Percentiles rank a stretch among this genome's conserved stretches.
Evolutionary conservation across 768 basidiomycete species (phyloP).

Genomic region (Tricholoma matsutake): DNA sequence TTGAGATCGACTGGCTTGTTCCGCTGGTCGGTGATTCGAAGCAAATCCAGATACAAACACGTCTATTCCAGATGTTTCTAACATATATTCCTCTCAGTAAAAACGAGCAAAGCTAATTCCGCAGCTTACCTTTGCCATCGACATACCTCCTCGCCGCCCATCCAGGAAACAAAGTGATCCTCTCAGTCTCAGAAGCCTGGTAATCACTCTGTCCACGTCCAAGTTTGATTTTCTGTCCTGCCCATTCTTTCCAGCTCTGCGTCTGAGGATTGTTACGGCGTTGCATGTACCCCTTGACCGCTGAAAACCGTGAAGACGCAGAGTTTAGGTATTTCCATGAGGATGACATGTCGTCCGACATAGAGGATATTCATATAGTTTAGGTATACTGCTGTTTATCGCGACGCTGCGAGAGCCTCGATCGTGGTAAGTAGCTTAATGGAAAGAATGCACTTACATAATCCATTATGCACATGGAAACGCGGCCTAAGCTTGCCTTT

Average conservation of each 20-base stretch:
- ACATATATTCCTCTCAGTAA: neutral
- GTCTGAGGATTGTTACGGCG: slow-evolving; percentile 16
- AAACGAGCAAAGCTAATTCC: slow-evolving; percentile 11
- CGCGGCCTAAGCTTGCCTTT: too few species aligned
- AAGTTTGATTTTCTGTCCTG: slow-evolving; percentile 50
- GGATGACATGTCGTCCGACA: slow-evolving; percentile 37
- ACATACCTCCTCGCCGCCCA: slow-evolving; percentile 66
- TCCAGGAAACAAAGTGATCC: slow-evolving; percentile 69
- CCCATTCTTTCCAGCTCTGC: slow-evolving; percentile 62
- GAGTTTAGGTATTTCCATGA: slow-evolving; percentile 32
- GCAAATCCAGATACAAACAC: slow-evolving; percentile 80
- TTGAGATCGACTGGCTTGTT: slow-evolving; percentile 68
- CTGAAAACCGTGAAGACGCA: slow-evolving; percentile 31
- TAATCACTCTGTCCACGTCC: slow-evolving; percentile 17
- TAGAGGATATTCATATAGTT: slow-evolving; percentile 4
- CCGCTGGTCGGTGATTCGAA: slow-evolving; percentile 53
- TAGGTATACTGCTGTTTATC: too few species aligned
- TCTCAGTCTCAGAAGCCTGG: slow-evolving; percentile 30
- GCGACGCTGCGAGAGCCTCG: too few species aligned
- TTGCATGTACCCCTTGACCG: slow-evolving; percentile 48
- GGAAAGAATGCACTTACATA: too few species aligned
- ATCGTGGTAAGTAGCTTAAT: neutral
- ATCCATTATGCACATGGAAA: too few species aligned
- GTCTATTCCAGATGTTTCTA: slow-evolving; percentile 66
- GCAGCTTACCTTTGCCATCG: slow-evolving; percentile 14